phyloP scores from a whole-genome alignment of 257 asterid genomes.

The Ajuga chamaepitys region DNA sequence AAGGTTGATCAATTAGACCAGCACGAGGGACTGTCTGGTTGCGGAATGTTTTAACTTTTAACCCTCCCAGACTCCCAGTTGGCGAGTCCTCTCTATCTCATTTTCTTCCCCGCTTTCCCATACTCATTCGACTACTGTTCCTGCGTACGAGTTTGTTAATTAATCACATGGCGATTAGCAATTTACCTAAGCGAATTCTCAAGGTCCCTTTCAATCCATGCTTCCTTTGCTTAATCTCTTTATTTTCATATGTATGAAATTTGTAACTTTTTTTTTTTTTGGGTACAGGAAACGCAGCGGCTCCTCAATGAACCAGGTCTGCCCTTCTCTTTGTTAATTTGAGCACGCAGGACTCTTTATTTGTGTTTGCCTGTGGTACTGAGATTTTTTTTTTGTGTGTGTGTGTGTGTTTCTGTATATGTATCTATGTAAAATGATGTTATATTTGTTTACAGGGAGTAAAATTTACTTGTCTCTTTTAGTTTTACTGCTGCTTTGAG shows the following conservation, averaged over 20 bases:
- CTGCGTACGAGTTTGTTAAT: too few species aligned
- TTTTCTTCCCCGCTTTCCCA: too few species aligned
- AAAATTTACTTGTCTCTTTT: background rate
- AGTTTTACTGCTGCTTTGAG: background rate
- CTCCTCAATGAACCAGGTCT: conserved; percentile 17
- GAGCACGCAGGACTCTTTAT: background rate
- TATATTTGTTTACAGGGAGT: too few species aligned
- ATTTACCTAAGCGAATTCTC: conserved; percentile 11
- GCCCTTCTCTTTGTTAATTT: background rate
- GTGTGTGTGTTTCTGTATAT: background rate
- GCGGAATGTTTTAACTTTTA: too few species aligned
- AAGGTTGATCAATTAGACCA: too few species aligned
- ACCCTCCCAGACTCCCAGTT: too few species aligned
- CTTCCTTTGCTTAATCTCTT: background rate
- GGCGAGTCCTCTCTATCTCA: too few species aligned
- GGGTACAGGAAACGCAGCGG: conserved; percentile 12
- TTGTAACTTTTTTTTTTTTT: background rate
- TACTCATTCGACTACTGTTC: too few species aligned
- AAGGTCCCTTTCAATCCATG: background rate
- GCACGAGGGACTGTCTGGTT: too few species aligned
- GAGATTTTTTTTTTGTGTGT: too few species aligned
- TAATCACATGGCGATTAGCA: conserved; percentile 9
- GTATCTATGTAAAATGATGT: too few species aligned
- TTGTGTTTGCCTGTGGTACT: too few species aligned
- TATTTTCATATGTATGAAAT: background rate